Evolutionary conservation across 2,329 filamentous ascomycete genomes (phyloP), one percentile per base, ranked within the genome.

Genomic region (Cryphonectria parasitica): DNA sequence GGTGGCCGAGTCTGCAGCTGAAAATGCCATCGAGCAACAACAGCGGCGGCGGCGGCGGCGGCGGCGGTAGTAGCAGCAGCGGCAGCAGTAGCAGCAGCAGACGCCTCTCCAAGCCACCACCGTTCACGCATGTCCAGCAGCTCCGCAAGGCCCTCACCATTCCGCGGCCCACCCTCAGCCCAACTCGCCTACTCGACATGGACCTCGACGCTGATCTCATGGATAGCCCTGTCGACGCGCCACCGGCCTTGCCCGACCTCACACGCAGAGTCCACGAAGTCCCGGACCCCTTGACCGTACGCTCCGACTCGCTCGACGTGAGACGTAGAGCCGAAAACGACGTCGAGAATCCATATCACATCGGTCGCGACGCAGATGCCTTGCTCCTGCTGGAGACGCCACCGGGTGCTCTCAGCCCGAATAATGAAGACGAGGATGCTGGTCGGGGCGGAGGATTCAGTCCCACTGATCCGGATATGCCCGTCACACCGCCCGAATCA

Each of bases 1-100:
- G 76, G 13, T 77, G 76, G 76, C 76, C 76, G 1, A 74, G 74
- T 36, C 70, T 77, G 19, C 71, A 74, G 73, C 72, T 77, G 19
- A 72, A 74, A 58, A 68, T 73, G 56, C 72, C 72, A 2, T 73
- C 72, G 39, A 58, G 39, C 15, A 67, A 52, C 34, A 45, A 36
- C 41, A 25, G 43, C 28, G 17, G 62, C 41, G 34, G 39, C 17
- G 4, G 62, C n/a, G n/a, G n/a, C n/a, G n/a, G 43, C 28, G 17
- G 62, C 41, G 34, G 39, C 17, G 4, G 62, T 15, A n/a, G n/a
- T 28, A 31, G 54, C 25, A n/a, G 52, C 39, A 19, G 34, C 36
- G n/a, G 52, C 28, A n/a, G 52, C 36, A 31, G 17, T 54, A 58
- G 56, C 19, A 4, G 39, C 58, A 61, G 45, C 36, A 36, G 5